Percentiles rank a stretch among this genome's conserved stretches.
Conservation (phyloP, 2,329 filamentous ascomycete species). For the Cytospora piceae region DNA sequence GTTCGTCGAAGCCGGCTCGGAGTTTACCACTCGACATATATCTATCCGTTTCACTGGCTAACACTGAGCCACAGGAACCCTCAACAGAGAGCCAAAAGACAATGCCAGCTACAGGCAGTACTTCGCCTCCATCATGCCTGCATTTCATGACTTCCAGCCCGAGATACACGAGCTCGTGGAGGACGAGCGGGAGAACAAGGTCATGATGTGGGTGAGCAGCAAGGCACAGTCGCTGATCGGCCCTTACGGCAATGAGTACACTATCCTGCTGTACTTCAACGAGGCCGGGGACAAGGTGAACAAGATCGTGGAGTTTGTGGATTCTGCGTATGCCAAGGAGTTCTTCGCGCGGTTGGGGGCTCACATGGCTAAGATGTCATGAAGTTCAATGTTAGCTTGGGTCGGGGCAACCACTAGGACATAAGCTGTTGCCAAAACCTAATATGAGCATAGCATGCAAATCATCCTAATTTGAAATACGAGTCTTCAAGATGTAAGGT, state of each 20-base stretch:
- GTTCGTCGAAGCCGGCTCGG: not conserved
- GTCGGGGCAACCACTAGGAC: not conserved
- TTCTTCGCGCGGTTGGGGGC: constrained; percentile 6
- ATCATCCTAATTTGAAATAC: too few species aligned
- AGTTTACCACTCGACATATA: not conserved
- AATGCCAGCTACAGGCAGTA: constrained; percentile 9
- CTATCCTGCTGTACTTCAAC: constrained; percentile 33
- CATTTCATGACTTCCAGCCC: constrained; percentile 19
- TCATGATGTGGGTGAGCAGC: constrained; percentile 30
- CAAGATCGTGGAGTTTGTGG: constrained; percentile 17
- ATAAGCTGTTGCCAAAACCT: not conserved
- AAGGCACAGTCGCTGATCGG: constrained; percentile 31
- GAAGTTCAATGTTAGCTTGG: not conserved
- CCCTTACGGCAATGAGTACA: constrained; percentile 34
- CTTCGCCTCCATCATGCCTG: constrained; percentile 12
- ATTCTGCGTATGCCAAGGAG: constrained; percentile 5
- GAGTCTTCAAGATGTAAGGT: too few species aligned
- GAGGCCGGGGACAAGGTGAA: constrained; percentile 31
- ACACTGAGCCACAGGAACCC: constrained; percentile 2
- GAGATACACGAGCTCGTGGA: constrained; percentile 22
- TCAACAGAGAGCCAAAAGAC: constrained; percentile 8
- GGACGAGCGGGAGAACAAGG: constrained; percentile 33
- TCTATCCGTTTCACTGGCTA: not conserved
- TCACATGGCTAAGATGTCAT: not conserved
- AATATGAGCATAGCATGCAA: too few species aligned